phyloP scores from a whole-genome alignment of 371 early-diverging fungal species.

The Mortierella sp. region DNA sequence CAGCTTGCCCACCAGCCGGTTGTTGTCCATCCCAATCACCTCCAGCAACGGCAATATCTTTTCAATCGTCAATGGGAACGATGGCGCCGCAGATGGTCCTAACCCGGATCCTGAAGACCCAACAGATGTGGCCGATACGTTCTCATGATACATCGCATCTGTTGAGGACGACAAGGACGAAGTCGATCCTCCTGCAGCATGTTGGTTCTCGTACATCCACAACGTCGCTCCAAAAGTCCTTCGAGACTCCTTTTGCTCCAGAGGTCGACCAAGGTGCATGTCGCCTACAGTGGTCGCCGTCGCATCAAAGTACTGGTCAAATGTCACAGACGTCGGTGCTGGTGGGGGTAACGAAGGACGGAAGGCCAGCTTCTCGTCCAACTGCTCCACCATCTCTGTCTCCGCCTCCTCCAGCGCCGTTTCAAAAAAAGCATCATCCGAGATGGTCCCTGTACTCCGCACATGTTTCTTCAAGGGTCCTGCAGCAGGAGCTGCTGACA shows the following conservation, averaged over 20 bases:
- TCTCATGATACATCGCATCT: conserved; percentile 8
- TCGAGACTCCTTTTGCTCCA: conserved; percentile 50
- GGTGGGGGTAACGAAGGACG: conserved; percentile 42
- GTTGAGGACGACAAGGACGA: neutral
- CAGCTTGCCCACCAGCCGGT: conserved; percentile 55
- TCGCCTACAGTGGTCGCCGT: conserved; percentile 28
- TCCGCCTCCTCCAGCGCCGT: conserved; percentile 41
- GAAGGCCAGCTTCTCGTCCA: conserved; percentile 21
- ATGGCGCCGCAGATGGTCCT: conserved; percentile 2
- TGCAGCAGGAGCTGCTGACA: neutral
- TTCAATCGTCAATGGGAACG: conserved; percentile 55
- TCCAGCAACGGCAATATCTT: conserved; percentile 50
- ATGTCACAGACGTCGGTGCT: conserved; percentile 40
- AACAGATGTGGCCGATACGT: conserved; percentile 18
- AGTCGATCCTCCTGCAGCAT: neutral
- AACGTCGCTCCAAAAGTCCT: conserved; percentile 54
- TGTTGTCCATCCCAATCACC: conserved; percentile 57
- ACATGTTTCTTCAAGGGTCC: conserved; percentile 42
- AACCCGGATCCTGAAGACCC: conserved; percentile 2
- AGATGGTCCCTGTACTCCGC: conserved; percentile 49
- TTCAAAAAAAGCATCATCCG: conserved; percentile 57
- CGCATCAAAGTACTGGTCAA: conserved; percentile 54
- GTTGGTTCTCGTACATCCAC: conserved; percentile 57
- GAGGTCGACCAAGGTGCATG: conserved; percentile 52
- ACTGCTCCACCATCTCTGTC: conserved; percentile 20